A percentile compares a stretch with the other conserved stretches of the same genome.
phyloP scores from a whole-genome alignment of 768 basidiomycete species.

The Tricholoma hemisulphureum region DNA sequence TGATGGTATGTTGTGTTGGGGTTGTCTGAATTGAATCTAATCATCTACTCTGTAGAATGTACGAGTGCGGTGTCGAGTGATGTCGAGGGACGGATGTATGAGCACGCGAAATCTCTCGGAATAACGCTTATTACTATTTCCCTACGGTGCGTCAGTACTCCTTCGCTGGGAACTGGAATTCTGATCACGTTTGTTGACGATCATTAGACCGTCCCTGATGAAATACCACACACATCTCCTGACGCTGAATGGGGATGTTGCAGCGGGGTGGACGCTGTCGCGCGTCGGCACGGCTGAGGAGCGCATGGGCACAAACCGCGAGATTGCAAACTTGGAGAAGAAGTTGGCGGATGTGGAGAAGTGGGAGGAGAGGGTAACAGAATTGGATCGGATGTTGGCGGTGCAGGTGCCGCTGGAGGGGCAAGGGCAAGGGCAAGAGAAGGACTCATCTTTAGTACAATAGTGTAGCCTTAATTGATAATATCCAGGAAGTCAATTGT shows the following conservation, averaged over 20 bases:
- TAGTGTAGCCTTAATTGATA: no score
- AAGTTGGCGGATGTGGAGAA: slow-evolving; percentile 66
- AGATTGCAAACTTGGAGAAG: slow-evolving; percentile 65
- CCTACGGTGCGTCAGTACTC: slow-evolving; percentile 52
- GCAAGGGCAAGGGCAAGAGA: neutral
- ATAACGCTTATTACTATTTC: slow-evolving; percentile 95
- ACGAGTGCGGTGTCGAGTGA: slow-evolving; percentile 95
- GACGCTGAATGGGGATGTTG: slow-evolving; percentile 70
- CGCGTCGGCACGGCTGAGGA: slow-evolving; percentile 74
- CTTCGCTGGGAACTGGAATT: neutral
- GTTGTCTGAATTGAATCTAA: slow-evolving; percentile 4
- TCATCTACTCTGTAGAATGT: slow-evolving; percentile 56
- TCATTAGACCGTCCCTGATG: slow-evolving; percentile 80
- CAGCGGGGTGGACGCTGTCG: slow-evolving; percentile 68
- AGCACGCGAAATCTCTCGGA: slow-evolving; percentile 81
- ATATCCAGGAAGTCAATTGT: no score
- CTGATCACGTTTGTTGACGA: no score
- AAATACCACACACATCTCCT: slow-evolving; percentile 90
- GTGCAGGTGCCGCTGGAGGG: slow-evolving; percentile 35
- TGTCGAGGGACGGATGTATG: slow-evolving; percentile 95
- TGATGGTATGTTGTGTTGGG: slow-evolving; percentile 58
- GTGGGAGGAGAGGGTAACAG: slow-evolving; percentile 71
- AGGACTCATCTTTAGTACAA: no score
- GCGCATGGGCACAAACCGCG: slow-evolving; percentile 69
- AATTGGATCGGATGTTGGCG: slow-evolving; percentile 57